phyloP scores from a whole-genome alignment of 2,329 filamentous ascomycete species.

The Xylariaceae sp. region DNA sequence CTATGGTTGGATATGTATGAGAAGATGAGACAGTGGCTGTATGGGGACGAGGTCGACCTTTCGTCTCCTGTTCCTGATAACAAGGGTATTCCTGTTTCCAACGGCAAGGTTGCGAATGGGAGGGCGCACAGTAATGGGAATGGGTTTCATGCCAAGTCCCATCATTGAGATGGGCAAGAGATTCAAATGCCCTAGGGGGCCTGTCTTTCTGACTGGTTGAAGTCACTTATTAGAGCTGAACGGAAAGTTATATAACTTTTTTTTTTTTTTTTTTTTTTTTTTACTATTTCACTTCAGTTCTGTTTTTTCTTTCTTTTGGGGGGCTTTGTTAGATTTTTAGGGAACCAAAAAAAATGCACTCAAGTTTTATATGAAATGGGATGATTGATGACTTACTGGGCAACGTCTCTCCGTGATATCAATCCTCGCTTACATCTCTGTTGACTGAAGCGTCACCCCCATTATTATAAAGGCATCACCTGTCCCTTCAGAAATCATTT shows the following conservation, averaged over 20 bases:
- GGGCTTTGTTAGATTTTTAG: neutral
- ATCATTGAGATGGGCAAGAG: neutral
- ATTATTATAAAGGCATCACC: neutral
- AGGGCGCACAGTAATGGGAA: neutral
- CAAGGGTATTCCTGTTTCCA: conserved; percentile 3
- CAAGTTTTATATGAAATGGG: neutral
- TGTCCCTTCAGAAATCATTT: no score
- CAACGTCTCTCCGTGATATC: neutral
- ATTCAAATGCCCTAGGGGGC: neutral
- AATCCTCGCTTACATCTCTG: neutral
- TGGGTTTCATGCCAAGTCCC: neutral
- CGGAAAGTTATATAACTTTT: neutral
- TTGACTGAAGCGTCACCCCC: neutral
- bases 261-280: neutral
- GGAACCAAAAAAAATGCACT: neutral
- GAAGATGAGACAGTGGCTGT: conserved; percentile 33
- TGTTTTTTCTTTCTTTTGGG: neutral
- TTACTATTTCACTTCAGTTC: no score
- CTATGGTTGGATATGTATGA: conserved; percentile 38
- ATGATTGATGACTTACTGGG: neutral
- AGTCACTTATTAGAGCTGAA: neutral
- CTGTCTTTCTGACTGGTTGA: neutral
- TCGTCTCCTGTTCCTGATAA: conserved; percentile 13
- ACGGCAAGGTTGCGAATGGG: neutral
- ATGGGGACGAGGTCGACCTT: conserved; percentile 26